Conservation (phyloP, 345 rosid genomes). For the Linum tenue region DNA sequence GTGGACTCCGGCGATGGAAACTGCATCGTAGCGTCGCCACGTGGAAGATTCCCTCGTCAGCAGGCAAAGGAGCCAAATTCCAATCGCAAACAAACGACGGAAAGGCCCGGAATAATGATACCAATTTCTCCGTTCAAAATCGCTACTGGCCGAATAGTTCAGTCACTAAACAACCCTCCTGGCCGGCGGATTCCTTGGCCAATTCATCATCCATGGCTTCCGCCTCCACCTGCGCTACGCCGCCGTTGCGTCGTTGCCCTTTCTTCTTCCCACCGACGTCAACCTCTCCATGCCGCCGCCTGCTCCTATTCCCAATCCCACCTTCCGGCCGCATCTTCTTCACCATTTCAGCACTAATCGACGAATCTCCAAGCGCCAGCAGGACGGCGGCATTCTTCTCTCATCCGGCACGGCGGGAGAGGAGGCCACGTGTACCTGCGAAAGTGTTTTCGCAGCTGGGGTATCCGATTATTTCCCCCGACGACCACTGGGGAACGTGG, state of each 20-base stretch:
- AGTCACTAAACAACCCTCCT: neutral
- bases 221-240: neutral
- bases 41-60: too few relatives aligned
- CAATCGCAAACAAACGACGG: neutral
- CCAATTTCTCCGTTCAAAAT: neutral
- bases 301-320: neutral
- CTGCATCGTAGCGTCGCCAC: too few relatives aligned
- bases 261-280: neutral
- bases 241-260: neutral
- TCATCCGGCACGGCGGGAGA: neutral
- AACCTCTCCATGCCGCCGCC: neutral
- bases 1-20: too few relatives aligned
- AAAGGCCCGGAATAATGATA: neutral
- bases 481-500: slow-evolving; percentile 79
- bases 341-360: neutral
- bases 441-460: neutral
- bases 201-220: neutral
- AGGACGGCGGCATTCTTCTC: too few relatives aligned
- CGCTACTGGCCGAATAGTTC: neutral
- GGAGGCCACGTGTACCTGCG: too few relatives aligned
- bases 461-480: slow-evolving; percentile 49
- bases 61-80: neutral
- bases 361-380: neutral
- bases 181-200: neutral
- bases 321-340: neutral